Evolutionary conservation across 1,139 yeast genomes (phyloP).

Genomic region (Zygosaccharomyces sapae): DNA sequence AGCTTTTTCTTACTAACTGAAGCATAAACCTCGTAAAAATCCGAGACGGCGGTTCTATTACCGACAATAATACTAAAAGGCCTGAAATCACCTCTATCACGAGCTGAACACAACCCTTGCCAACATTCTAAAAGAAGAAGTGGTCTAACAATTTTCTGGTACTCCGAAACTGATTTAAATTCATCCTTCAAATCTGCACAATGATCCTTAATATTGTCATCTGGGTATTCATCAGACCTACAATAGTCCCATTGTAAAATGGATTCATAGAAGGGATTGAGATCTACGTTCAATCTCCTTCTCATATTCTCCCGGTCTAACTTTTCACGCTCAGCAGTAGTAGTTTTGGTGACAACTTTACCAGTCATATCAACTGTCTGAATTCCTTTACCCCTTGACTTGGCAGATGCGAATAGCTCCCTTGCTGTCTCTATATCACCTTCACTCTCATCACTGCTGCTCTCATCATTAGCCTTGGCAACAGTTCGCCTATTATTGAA

Average conservation of each 20-base stretch:
- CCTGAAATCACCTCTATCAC: constrained; percentile 54
- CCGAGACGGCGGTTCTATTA: constrained; percentile 76
- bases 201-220: constrained; percentile 38
- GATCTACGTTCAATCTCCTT: constrained; percentile 68
- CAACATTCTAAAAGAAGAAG: constrained; percentile 84
- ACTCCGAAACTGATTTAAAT: constrained; percentile 60
- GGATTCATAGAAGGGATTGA: constrained; percentile 67
- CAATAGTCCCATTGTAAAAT: constrained; percentile 78
- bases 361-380: constrained; percentile 37
- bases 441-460: constrained; percentile 38
- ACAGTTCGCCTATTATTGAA: constrained; percentile 45
- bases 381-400: constrained; percentile 29
- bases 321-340: constrained; percentile 43
- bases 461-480: constrained; percentile 23
- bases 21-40: constrained; percentile 84
- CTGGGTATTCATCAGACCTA: constrained; percentile 55
- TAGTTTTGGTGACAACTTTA: constrained; percentile 25
- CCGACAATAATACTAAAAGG: constrained; percentile 74
- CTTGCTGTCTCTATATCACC: constrained; percentile 36
- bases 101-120: constrained; percentile 80
- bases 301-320: constrained; percentile 76
- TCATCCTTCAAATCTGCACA: constrained; percentile 41
- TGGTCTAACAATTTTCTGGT: constrained; percentile 69
- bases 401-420: constrained; percentile 36
- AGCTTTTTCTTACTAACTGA: constrained; percentile 55